phyloP scores from a whole-genome alignment of 2,329 filamentous ascomycete species.

The Dendryphion nanum region DNA sequence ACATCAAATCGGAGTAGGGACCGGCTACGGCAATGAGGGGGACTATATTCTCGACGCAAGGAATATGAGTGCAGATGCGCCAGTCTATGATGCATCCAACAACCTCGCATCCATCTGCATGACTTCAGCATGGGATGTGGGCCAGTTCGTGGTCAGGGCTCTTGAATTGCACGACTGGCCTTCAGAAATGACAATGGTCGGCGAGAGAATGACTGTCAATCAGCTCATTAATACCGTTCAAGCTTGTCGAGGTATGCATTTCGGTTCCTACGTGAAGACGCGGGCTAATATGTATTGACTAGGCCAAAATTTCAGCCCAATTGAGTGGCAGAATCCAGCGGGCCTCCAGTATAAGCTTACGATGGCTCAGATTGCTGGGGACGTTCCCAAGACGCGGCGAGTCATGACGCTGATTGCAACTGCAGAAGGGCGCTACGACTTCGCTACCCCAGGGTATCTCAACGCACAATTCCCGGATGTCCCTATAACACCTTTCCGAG shows the following conservation, averaged over 20 bases:
- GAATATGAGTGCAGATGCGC: conserved; percentile 57
- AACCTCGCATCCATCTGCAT: conserved; percentile 55
- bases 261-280: no score
- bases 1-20: conserved; percentile 59
- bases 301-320: conserved; percentile 30
- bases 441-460: conserved; percentile 56
- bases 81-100: conserved; percentile 53
- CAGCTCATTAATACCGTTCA: conserved; percentile 58
- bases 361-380: conserved; percentile 32
- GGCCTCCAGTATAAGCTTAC: conserved; percentile 51
- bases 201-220: conserved; percentile 62
- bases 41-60: conserved; percentile 66
- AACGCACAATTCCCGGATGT: conserved; percentile 49
- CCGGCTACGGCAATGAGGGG: conserved; percentile 56
- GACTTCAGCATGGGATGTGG: conserved; percentile 69
- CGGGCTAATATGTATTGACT: no score
- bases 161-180: conserved; percentile 67
- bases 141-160: conserved; percentile 68
- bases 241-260: conserved; percentile 25
- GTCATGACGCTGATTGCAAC: conserved; percentile 66
- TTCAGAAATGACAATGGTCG: conserved; percentile 65
- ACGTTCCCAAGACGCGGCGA: conserved; percentile 38
- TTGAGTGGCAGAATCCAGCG: conserved; percentile 49
- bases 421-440: conserved; percentile 66
- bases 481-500: conserved; percentile 32